These are phyloP conservation scores for Verbascum thapsus DNA, from an alignment of 257 asterid species.

Conservation along the genomic window DNA sequence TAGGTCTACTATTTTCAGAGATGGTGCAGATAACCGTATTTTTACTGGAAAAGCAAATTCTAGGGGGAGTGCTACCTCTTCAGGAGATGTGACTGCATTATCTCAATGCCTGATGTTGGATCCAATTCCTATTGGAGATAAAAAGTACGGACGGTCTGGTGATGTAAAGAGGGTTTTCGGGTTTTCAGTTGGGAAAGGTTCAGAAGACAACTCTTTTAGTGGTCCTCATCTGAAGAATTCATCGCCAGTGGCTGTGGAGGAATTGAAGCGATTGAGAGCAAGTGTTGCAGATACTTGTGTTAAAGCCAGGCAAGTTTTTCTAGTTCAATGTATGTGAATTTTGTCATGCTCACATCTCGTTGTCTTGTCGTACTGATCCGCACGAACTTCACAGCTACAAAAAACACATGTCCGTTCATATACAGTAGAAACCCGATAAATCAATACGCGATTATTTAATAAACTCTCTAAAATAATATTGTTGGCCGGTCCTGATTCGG, in stretches of 20 bases:
- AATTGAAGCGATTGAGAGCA: slow-evolving; percentile 60
- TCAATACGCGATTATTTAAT: too few relatives aligned
- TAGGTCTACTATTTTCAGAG: slow-evolving; percentile 86
- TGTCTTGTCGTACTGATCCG: slow-evolving; percentile 18
- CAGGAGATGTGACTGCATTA: slow-evolving; percentile 62
- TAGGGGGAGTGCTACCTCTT: slow-evolving; percentile 53
- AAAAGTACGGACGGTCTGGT: slow-evolving; percentile 42
- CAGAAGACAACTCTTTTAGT: slow-evolving; percentile 70
- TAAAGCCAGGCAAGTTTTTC: slow-evolving; percentile 65
- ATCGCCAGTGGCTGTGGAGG: slow-evolving; percentile 59
- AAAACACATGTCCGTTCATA: too few relatives aligned
- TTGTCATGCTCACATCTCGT: slow-evolving; percentile 3
- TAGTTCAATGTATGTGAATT: neutral
- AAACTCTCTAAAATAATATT: too few relatives aligned
- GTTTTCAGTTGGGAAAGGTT: slow-evolving; percentile 49
- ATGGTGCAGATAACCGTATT: slow-evolving; percentile 57
- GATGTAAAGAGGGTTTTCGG: slow-evolving; percentile 77
- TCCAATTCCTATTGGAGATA: slow-evolving; percentile 61
- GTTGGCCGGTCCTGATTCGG: too few relatives aligned
- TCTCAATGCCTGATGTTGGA: slow-evolving; percentile 73
- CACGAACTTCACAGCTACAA: too few relatives aligned
- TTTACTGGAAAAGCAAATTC: slow-evolving; percentile 72
- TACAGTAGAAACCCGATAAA: too few relatives aligned
- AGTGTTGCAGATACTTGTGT: slow-evolving; percentile 53
- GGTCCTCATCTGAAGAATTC: slow-evolving; percentile 61